Base-by-base conservation (phyloP, 2,329 filamentous ascomycete species). In the Claviceps pazoutovae region DNA sequence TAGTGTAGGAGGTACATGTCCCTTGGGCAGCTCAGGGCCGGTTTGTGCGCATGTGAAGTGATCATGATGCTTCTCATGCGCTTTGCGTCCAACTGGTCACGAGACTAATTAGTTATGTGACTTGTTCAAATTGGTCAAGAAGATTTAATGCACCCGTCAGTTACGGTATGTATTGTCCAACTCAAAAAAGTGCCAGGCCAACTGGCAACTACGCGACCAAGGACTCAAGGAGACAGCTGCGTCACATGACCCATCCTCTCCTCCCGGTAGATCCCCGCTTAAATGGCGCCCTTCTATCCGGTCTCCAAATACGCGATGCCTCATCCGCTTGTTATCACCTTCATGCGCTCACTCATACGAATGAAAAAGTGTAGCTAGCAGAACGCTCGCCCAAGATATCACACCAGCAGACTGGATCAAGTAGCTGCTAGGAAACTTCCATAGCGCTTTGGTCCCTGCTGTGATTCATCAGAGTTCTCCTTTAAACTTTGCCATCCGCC, bases 261-360 rank as follows among this genome's bases (percentile, higher is more conserved):
- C 26, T 17, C 34, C 45, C 53, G 53, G 53, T 26, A 51, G 46
- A 55, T 46, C 38, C 4, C 53, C 53, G 53, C 51, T 53, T 53
- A 55, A 55, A 55, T 34, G 7, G 23, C 4, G 14, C 14, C 30
- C 30, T 21, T 42, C 50, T 41, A 34, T 34, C 30, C 9, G 30
- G 9, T 34, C 30, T 34, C 30, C 30, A 34, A 34, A 9, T 34
- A 34, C 30, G 30, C n/a, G 14, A 46, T 43, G 26, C 43, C 43
- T n/a, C 13, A 42, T 42, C 39, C 41, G 21, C 21, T 13, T 5
- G 2, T 21, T 26, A 36, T 46, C 45, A 9, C 17, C 39, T 42
- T 17, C 39, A 17, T 21, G 43, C 36, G 34, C 23, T 46, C 14
- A 17, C 45, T 37, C 45, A 21, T 19, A 46, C 30, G 19, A 8